Base-by-base conservation (phyloP, 768 basidiomycete species). In the Daedaleopsis sinensis region DNA sequence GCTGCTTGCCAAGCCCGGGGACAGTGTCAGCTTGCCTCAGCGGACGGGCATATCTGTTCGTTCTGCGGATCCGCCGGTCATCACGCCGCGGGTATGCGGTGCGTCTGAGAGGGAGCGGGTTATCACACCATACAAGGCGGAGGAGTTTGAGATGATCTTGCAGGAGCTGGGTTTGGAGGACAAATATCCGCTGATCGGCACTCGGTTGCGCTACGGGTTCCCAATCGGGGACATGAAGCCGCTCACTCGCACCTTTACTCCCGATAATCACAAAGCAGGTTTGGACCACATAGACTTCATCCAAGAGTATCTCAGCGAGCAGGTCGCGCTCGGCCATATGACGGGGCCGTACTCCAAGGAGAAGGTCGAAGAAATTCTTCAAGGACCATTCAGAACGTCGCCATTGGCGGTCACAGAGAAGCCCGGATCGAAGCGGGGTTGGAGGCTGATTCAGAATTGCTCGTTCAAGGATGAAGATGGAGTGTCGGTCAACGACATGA, bases 1-100 rank as follows among this genome's bases (percentile, higher is more conserved):
- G 21, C 27, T 15, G 48, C 44, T 11, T 63, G 57, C 53, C 43
- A 42, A 27, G 13, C 23, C 35, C 10, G 19, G 5, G 4, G 18
- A 12, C 27, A 37, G 9, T 58, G 57, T 24, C 27, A 21, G 12
- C 15, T n/a, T 4, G 52, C 38, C 5, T 4, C 37, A 5, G 35
- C 51, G 1, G 51, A 6, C 2, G 46, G 46, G 0, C 62, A 63
- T 49, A 18, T 21, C 36, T 63, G 62, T 36, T 63, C 62, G 16
- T 55, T 63, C 57, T 63, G 62, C 47, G 52, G 62, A 27, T 38
- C 62, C 62, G 8, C 57, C 16, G 38, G 19, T n/a, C 62, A 63
- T 58, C 52, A 52, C 48, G 52, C 56, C 46, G 57, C 39, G 38
- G 54, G 52, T 58, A 54, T 49, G 52, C 52, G 48, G 46, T 63